Evolutionary conservation across 441 rosid species (phyloP).

Genomic region (Syzygium malaccense): DNA sequence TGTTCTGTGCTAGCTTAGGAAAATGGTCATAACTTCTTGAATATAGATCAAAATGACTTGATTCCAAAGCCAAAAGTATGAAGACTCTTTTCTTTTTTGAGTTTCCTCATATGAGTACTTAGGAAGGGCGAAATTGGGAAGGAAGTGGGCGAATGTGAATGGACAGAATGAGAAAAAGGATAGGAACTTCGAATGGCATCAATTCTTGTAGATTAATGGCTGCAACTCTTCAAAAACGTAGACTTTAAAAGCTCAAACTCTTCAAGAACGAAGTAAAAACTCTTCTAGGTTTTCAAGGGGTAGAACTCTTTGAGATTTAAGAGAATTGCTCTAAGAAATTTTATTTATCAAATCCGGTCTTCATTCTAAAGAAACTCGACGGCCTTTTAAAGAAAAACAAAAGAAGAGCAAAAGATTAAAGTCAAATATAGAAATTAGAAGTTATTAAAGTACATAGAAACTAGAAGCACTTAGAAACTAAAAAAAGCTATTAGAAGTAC

Average conservation of each 20-base stretch:
- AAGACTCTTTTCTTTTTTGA: background rate
- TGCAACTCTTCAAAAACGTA: background rate
- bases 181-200: background rate
- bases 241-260: background rate
- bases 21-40: background rate
- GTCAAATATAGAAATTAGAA: background rate
- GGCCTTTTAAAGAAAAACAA: background rate
- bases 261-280: background rate
- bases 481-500: background rate
- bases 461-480: no score
- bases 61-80: background rate
- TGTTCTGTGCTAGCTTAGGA: background rate
- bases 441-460: background rate
- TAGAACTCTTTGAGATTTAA: background rate
- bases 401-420: background rate
- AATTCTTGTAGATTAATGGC: background rate
- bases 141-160: background rate
- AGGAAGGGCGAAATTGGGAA: background rate
- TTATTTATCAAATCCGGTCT: background rate
- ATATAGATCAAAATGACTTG: background rate
- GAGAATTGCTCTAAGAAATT: background rate
- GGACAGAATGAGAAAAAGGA: background rate
- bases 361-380: no score
- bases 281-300: background rate
- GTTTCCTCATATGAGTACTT: background rate